Conservation (phyloP, 1,139 yeast genomes). For the Sugiyamaella grinbergsii region DNA sequence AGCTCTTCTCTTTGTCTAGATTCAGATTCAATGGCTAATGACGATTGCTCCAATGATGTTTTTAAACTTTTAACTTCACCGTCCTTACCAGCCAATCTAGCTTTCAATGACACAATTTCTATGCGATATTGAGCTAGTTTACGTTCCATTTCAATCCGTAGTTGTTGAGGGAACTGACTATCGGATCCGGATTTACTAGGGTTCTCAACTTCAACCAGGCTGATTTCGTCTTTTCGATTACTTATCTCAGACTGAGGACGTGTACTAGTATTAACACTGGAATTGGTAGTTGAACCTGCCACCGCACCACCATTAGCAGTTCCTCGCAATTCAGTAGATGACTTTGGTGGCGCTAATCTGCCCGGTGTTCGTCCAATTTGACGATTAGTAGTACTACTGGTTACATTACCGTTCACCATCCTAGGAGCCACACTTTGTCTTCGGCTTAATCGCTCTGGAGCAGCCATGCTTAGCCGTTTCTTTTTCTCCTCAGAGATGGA, state of each 20-base stretch:
- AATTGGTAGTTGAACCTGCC: too few species aligned
- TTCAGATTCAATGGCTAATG: slow-evolving; percentile 42
- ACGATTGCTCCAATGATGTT: slow-evolving; percentile 28
- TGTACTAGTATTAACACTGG: not conserved
- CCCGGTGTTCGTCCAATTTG: slow-evolving; percentile 15
- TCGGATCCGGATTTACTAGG: not conserved
- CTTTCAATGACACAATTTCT: slow-evolving; percentile 34
- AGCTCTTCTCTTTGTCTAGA: slow-evolving; percentile 49
- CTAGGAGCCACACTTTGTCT: slow-evolving; percentile 16
- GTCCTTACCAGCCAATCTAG: slow-evolving; percentile 36
- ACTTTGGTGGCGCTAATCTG: slow-evolving; percentile 7
- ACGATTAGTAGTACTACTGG: not conserved
- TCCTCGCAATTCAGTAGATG: not conserved
- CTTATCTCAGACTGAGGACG: not conserved
- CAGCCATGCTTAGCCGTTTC: slow-evolving; percentile 9
- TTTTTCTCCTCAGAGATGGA: slow-evolving; percentile 16
- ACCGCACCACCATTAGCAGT: not conserved
- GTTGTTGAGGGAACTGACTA: slow-evolving; percentile 4
- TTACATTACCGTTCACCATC: not conserved
- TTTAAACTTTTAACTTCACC: slow-evolving; percentile 33
- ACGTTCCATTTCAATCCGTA: slow-evolving; percentile 13
- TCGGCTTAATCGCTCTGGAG: slow-evolving; percentile 7
- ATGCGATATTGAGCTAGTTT: slow-evolving; percentile 17
- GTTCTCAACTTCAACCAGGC: slow-evolving; percentile 7
- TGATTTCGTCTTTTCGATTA: slow-evolving; percentile 13